Evolutionary conservation across 139 green algal species (phyloP).

Genomic region (Picochlorum costavermella): DNA sequence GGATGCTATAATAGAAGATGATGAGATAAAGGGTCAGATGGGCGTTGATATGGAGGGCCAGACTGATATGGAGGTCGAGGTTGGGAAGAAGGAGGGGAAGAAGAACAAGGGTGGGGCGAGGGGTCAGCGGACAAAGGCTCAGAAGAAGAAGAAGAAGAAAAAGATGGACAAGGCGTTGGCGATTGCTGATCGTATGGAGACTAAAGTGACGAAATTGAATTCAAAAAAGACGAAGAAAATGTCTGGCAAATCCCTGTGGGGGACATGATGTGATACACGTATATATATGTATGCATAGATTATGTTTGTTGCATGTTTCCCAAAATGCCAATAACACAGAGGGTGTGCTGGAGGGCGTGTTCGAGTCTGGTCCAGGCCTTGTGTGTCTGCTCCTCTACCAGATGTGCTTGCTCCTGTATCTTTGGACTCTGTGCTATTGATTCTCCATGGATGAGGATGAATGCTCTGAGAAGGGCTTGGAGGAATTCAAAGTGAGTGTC

Average conservation of each 20-base stretch:
- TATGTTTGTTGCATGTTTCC: slow-evolving; percentile 49
- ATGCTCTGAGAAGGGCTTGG: slow-evolving; percentile 39
- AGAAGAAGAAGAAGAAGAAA: slow-evolving; percentile 20
- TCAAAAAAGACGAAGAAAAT: neutral
- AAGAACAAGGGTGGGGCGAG: neutral
- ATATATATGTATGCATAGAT: too few relatives aligned
- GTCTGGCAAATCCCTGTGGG: slow-evolving; percentile 21
- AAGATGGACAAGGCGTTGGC: slow-evolving; percentile 22
- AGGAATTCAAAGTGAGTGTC: slow-evolving; percentile 73
- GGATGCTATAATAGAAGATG: too few relatives aligned
- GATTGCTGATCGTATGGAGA: slow-evolving; percentile 12
- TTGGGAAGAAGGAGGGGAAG: too few relatives aligned
- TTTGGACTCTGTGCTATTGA: slow-evolving; percentile 35
- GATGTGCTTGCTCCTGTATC: slow-evolving; percentile 27
- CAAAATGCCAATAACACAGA: slow-evolving; percentile 72
- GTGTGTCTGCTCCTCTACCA: slow-evolving; percentile 33
- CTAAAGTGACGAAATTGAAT: slow-evolving; percentile 4
- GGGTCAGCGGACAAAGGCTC: slow-evolving; percentile 9
- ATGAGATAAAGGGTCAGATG: too few relatives aligned
- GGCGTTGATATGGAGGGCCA: too few relatives aligned
- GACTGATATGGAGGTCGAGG: too few relatives aligned
- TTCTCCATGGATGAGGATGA: slow-evolving; percentile 55
- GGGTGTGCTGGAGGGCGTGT: slow-evolving; percentile 44
- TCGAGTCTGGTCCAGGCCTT: slow-evolving; percentile 58
- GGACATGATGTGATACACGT: too few relatives aligned